Conservation (phyloP, 257 asterid species). For the Solanum pennellii region DNA sequence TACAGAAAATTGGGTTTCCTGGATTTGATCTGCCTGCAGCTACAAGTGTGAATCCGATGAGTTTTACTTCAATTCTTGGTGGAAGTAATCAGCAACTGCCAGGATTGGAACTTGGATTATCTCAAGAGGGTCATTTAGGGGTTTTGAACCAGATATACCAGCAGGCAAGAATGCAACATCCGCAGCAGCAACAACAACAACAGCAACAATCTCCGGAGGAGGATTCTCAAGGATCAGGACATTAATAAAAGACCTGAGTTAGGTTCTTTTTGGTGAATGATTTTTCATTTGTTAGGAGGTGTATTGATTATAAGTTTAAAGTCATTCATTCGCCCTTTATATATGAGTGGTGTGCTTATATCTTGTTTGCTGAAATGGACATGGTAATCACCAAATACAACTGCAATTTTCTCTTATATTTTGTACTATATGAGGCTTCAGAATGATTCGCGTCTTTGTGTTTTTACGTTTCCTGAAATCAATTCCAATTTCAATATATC, state of each 20-base stretch:
- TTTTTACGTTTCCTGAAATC: not conserved
- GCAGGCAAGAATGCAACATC: constrained; percentile 31
- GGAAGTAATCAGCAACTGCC: constrained; percentile 31
- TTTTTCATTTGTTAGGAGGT: not conserved
- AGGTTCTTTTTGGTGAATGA: not conserved
- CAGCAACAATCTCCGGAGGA: constrained; percentile 27
- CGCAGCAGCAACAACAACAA: constrained; percentile 3
- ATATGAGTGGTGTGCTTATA: not conserved
- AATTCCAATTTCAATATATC: not conserved
- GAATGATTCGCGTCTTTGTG: not conserved
- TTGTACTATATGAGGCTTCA: not conserved
- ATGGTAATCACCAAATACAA: not conserved
- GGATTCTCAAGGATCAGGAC: constrained; percentile 55
- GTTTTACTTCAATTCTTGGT: constrained; percentile 53
- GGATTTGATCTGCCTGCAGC: constrained; percentile 47
- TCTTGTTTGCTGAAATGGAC: not conserved
- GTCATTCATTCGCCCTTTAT: not conserved
- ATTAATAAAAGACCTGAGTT: constrained; percentile 4
- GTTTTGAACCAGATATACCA: constrained; percentile 54
- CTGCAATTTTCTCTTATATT: not conserved
- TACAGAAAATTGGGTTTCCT: constrained; percentile 41
- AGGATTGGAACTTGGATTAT: constrained; percentile 63
- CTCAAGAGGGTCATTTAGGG: constrained; percentile 66
- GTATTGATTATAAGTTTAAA: not conserved
- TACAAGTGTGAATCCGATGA: constrained; percentile 33